Conservation (phyloP, 768 basidiomycete genomes). For the Rhodotorula graminis region DNA sequence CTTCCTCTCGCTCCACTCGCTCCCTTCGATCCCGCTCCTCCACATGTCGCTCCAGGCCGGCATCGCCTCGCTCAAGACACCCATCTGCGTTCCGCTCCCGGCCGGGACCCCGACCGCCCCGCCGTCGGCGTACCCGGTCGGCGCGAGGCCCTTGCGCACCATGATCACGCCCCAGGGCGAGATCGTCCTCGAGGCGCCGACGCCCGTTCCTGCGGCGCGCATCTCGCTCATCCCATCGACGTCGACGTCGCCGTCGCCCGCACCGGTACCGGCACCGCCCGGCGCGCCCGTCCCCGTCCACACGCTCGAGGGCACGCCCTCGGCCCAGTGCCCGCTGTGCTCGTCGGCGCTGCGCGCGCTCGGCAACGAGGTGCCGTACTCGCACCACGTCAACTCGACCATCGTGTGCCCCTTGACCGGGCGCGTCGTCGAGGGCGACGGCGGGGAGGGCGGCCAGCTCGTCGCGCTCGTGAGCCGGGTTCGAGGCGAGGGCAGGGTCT, state of each 20-base stretch:
- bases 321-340: slow-evolving; percentile 79
- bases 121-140: slow-evolving; percentile 7
- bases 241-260: slow-evolving; percentile 50
- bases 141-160: neutral
- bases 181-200: slow-evolving; percentile 8
- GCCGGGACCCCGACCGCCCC: neutral
- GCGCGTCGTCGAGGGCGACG: slow-evolving; percentile 85
- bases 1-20: slow-evolving; percentile 77
- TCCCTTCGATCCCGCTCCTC: slow-evolving; percentile 81
- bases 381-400: slow-evolving; percentile 91
- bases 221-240: slow-evolving; percentile 41
- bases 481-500: slow-evolving; percentile 29
- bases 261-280: too few species aligned
- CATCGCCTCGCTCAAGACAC: slow-evolving; percentile 80
- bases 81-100: slow-evolving; percentile 61
- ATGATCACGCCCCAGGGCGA: slow-evolving; percentile 19
- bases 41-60: slow-evolving; percentile 86
- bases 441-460: slow-evolving; percentile 34
- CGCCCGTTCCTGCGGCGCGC: neutral
- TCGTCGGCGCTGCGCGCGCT: slow-evolving; percentile 65
- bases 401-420: slow-evolving; percentile 89
- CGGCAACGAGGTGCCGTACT: slow-evolving; percentile 78
- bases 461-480: slow-evolving; percentile 30
- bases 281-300: slow-evolving; percentile 43
- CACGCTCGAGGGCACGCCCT: slow-evolving; percentile 39